Evolutionary conservation across 192 early-diverging fungal genomes (phyloP), one percentile per base, ranked within the genome.

Genomic region (Coemansia sp.): DNA sequence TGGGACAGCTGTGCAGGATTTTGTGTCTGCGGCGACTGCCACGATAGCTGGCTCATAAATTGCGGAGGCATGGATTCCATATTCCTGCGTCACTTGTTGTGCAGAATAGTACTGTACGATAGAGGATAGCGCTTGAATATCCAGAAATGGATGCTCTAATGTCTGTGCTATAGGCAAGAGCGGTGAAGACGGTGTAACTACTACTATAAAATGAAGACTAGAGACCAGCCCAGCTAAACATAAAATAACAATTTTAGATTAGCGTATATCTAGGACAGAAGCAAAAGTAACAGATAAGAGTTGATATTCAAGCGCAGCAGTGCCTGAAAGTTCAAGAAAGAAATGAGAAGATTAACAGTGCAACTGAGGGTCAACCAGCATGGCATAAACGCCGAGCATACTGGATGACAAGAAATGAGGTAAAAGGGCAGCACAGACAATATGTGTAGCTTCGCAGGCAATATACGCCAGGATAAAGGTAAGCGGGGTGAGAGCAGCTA

Each of bases 41-140:
- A 73, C 3, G 74, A 32, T n/a, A 72, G 20, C 46, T 62, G 52
- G 57, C 36, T 60, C 17, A 70, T 50, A 32, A 76, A 36, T 31
- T 76, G 79, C 19, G 70, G 50, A 10, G 67, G 64, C 31, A 76
- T 20, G 2, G 78, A 68, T 42, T 80, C 72, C 78, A 80, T 80
- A 11, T 54, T 29, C 32, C 22, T 11, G 46, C 25, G 51, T 9
- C 17, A 24, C 56, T 19, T 63, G 23, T 21, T 46, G 1, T 46
- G 14, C 11, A 17, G 39, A 46, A 3, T 10, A 46, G 17, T 46
- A 17, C 14, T 46, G 9, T 46, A 3, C 11, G 11, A 46, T 4
- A 46, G 33, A 46, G 17, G 39, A 46, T 46, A 46, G 39, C 17
- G 17, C 39, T 46, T 46, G 39, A 3, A 9, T 46, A 46, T 17